phyloP scores from a whole-genome alignment of 345 rosid species.

The Geranium rotundifolium region DNA sequence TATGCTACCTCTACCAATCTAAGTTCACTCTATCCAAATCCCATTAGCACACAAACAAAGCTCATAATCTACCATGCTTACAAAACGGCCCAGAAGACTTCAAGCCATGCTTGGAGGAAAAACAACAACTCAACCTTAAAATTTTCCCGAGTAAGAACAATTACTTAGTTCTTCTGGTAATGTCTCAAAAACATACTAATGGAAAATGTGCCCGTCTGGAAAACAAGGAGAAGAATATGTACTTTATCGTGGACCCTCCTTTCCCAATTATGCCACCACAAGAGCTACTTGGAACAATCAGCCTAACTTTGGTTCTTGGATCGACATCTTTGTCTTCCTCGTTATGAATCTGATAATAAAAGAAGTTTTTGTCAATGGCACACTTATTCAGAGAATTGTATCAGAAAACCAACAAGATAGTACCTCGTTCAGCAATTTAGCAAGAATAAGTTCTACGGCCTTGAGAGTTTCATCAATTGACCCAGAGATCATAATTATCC shows the following conservation, averaged over 20 bases:
- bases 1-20: no score
- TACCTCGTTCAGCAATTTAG: conserved; percentile 86
- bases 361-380: conserved; percentile 2
- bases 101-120: no score
- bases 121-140: no score
- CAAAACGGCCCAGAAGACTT: no score
- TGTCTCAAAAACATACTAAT: no score
- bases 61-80: no score
- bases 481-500: conserved; percentile 87
- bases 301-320: conserved; percentile 76
- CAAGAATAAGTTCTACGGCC: conserved; percentile 79
- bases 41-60: no score
- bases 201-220: no score
- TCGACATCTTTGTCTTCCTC: conserved; percentile 71
- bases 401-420: conserved; percentile 5
- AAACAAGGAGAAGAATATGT: conserved; percentile 19
- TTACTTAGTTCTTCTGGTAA: no score
- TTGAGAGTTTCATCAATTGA: conserved; percentile 54
- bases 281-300: conserved; percentile 85
- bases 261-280: conserved; percentile 99
- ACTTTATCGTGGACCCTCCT: conserved; percentile 98
- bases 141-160: no score
- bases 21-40: no score
- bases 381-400: conserved; percentile 2
- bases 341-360: conserved; percentile 43